phyloP scores from a whole-genome alignment of 228 moss, liverwort and hornwort species.

The Sphagnum fallax region DNA sequence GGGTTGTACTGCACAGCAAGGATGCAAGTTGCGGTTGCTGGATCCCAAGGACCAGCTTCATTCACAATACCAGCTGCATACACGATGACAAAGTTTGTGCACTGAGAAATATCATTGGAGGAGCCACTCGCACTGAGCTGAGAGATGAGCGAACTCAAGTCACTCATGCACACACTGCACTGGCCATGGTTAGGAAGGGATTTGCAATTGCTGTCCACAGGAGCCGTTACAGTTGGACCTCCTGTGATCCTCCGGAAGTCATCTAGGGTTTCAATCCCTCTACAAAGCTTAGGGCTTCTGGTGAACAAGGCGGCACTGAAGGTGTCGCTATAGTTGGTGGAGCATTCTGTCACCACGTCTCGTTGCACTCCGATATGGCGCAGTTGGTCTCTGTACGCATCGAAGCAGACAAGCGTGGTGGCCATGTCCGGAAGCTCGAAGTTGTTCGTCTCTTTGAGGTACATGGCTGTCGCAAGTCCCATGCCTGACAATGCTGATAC shows the following conservation, averaged over 20 bases:
- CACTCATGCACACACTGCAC: slow-evolving; percentile 19
- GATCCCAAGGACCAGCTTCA: slow-evolving; percentile 27
- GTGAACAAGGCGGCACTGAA: slow-evolving; percentile 13
- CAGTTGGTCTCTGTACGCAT: slow-evolving; percentile 13
- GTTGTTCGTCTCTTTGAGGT: slow-evolving; percentile 15
- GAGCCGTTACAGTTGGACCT: background rate
- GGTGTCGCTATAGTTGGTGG: background rate
- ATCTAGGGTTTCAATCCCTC: slow-evolving; percentile 21
- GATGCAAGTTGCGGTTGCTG: slow-evolving; percentile 25
- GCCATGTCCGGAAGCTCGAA: slow-evolving; percentile 21
- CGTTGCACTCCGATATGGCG: slow-evolving; percentile 13
- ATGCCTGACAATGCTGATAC: slow-evolving; percentile 19
- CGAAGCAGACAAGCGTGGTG: slow-evolving; percentile 14
- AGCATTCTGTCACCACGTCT: slow-evolving; percentile 21
- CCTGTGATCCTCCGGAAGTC: slow-evolving; percentile 15
- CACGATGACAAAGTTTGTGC: slow-evolving; percentile 24
- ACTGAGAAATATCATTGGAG: slow-evolving; percentile 5
- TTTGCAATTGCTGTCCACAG: slow-evolving; percentile 16
- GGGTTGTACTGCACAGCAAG: slow-evolving; percentile 8
- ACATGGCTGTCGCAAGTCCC: slow-evolving; percentile 24
- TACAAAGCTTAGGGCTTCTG: slow-evolving; percentile 21
- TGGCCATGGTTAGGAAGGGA: slow-evolving; percentile 12
- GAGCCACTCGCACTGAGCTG: background rate
- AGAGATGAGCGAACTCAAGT: slow-evolving; percentile 9
- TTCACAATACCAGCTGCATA: slow-evolving; percentile 29